A percentile compares a stretch with the other conserved stretches of the same genome.
These are phyloP conservation scores for Blumeria hordei DNA, from an alignment of 2,329 filamentous ascomycete species.

Conservation along the genomic window DNA sequence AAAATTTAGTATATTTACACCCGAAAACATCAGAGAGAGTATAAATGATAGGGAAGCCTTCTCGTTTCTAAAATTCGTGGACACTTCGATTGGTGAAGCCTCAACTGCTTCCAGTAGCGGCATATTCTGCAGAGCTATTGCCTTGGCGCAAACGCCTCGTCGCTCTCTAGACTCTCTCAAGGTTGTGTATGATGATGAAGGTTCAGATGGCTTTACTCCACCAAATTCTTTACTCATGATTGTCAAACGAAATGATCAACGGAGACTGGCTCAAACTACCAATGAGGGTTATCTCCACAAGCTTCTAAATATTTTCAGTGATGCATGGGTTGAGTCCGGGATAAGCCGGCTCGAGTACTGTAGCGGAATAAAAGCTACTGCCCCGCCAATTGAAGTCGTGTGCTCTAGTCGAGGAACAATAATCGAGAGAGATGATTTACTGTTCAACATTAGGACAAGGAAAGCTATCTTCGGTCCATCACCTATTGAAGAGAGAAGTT, in stretches of 20 bases:
- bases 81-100: slow-evolving; percentile 49
- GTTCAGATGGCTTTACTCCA: slow-evolving; percentile 38
- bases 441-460: slow-evolving; percentile 62
- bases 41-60: slow-evolving; percentile 40
- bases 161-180: slow-evolving; percentile 38
- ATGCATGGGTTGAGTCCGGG: slow-evolving; percentile 42
- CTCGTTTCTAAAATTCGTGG: slow-evolving; percentile 74
- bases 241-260: slow-evolving; percentile 39
- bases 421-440: slow-evolving; percentile 40
- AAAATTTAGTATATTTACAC: slow-evolving; percentile 75
- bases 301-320: slow-evolving; percentile 55
- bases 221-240: slow-evolving; percentile 66
- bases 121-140: slow-evolving; percentile 49
- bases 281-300: slow-evolving; percentile 46
- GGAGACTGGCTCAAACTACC: slow-evolving; percentile 43
- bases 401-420: slow-evolving; percentile 43
- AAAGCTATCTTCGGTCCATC: slow-evolving; percentile 47
- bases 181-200: slow-evolving; percentile 44
- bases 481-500: slow-evolving; percentile 40
- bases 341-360: slow-evolving; percentile 62
- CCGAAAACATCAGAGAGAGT: slow-evolving; percentile 49
- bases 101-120: slow-evolving; percentile 43
- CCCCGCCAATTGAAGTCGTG: slow-evolving; percentile 63
- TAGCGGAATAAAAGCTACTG: slow-evolving; percentile 51
- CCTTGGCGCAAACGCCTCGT: slow-evolving; percentile 28